Evolutionary conservation across 2,329 filamentous ascomycete genomes (phyloP).

Genomic region (Paraconiothyrium brasiliense): DNA sequence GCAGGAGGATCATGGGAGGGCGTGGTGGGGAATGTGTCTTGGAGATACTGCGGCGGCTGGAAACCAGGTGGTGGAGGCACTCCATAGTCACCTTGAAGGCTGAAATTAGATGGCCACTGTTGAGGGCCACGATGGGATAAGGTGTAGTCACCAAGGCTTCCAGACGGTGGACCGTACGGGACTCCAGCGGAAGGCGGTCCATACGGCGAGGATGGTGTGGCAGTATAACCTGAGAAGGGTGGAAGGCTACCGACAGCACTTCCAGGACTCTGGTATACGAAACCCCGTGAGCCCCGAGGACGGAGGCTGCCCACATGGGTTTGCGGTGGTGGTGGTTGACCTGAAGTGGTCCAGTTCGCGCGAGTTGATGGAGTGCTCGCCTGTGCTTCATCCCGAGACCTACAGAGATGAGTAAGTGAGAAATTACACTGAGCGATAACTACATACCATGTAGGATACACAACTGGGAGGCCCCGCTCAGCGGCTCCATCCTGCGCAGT

Average conservation of each 20-base stretch:
- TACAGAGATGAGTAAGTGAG: background rate
- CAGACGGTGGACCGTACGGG: background rate
- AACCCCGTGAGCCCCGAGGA: background rate
- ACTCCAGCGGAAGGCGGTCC: background rate
- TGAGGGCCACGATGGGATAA: background rate
- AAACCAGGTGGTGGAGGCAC: background rate
- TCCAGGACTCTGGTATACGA: too few relatives aligned
- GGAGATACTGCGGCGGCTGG: background rate
- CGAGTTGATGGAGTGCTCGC: background rate
- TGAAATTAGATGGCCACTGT: background rate
- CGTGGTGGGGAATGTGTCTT: background rate
- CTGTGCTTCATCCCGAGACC: background rate
- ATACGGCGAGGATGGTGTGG: background rate
- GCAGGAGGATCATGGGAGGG: background rate
- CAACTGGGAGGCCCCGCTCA: background rate
- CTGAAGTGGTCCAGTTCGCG: background rate
- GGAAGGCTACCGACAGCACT: background rate
- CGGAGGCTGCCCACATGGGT: background rate
- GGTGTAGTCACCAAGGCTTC: background rate
- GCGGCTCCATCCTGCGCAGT: background rate
- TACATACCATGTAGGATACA: constrained; percentile 5
- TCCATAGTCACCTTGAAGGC: background rate
- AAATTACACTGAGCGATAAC: background rate
- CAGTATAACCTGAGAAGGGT: background rate
- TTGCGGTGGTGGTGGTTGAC: background rate